These are phyloP conservation scores for Chiua virens DNA, from an alignment of 768 basidiomycete genomes.

Conservation along the genomic window DNA sequence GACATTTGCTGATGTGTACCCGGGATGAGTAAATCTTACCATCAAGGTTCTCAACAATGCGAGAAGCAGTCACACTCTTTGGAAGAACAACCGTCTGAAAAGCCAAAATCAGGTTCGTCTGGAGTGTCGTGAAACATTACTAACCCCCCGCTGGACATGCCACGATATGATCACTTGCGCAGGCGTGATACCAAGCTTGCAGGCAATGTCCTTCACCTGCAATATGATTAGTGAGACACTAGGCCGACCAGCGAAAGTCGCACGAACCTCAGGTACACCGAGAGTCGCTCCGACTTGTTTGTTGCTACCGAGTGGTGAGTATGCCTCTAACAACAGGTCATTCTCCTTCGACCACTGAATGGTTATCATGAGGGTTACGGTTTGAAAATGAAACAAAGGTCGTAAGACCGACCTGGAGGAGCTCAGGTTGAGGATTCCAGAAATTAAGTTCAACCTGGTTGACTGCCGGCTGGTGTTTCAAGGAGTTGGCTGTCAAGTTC, in stretches of 20 bases:
- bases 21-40: conserved; percentile 32
- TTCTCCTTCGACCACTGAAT: conserved; percentile 68
- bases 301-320: conserved; percentile 71
- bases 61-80: conserved; percentile 71
- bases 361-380: background rate
- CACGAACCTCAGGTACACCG: conserved; percentile 50
- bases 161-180: conserved; percentile 76
- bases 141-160: conserved; percentile 73
- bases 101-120: background rate
- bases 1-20: background rate
- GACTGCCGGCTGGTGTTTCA: conserved; percentile 62
- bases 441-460: conserved; percentile 82
- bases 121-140: conserved; percentile 17
- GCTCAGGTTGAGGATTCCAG: conserved; percentile 74
- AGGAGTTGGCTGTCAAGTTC: conserved; percentile 60
- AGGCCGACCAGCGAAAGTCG: background rate
- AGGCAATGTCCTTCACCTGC: conserved; percentile 57
- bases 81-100: conserved; percentile 67
- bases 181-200: conserved; percentile 66
- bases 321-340: conserved; percentile 66
- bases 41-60: conserved; percentile 70
- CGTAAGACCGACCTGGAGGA: conserved; percentile 51
- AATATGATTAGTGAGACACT: background rate
- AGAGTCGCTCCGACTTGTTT: conserved; percentile 58
- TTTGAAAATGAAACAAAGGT: background rate